Conservation (phyloP, 1,284 basidiomycete genomes). For the Vanrija sp. region DNA sequence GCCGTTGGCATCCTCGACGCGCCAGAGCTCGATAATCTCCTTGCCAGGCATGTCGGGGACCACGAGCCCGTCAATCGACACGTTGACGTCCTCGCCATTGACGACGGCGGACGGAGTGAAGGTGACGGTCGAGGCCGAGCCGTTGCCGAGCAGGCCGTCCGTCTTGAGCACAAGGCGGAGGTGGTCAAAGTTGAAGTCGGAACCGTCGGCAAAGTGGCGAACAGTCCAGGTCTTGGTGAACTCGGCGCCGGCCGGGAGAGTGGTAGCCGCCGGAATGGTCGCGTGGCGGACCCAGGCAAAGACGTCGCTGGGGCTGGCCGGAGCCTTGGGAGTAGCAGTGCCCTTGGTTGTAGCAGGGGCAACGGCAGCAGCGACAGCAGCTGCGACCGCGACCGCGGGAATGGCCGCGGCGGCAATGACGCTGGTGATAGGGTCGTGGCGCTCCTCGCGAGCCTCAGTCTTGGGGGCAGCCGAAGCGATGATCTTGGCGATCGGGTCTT, state of each 20-base stretch:
- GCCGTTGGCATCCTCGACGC: constrained; percentile 40
- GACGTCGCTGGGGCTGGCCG: constrained; percentile 34
- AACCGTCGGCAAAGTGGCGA: constrained; percentile 39
- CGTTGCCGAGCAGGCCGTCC: constrained; percentile 17
- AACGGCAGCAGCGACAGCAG: too few species aligned
- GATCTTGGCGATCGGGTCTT: constrained; percentile 9
- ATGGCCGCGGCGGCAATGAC: neutral
- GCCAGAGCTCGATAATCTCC: constrained; percentile 40
- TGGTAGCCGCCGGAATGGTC: constrained; percentile 35
- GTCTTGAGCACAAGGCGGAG: constrained; percentile 31
- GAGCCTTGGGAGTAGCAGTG: constrained; percentile 9
- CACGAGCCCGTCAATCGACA: constrained; percentile 32
- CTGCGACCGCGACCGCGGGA: neutral
- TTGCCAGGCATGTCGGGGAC: constrained; percentile 35
- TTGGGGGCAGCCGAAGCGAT: constrained; percentile 3
- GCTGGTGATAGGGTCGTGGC: neutral
- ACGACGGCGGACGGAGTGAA: constrained; percentile 24
- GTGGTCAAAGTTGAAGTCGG: constrained; percentile 33
- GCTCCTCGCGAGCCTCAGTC: neutral
- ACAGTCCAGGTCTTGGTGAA: constrained; percentile 46
- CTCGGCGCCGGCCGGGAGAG: constrained; percentile 37
- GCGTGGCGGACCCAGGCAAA: constrained; percentile 42
- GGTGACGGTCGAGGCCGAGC: constrained; percentile 16
- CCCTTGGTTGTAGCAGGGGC: too few species aligned
- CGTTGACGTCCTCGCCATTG: constrained; percentile 32